Conservation (phyloP, 495 filamentous ascomycete genomes). For the Viridothelium virens region DNA sequence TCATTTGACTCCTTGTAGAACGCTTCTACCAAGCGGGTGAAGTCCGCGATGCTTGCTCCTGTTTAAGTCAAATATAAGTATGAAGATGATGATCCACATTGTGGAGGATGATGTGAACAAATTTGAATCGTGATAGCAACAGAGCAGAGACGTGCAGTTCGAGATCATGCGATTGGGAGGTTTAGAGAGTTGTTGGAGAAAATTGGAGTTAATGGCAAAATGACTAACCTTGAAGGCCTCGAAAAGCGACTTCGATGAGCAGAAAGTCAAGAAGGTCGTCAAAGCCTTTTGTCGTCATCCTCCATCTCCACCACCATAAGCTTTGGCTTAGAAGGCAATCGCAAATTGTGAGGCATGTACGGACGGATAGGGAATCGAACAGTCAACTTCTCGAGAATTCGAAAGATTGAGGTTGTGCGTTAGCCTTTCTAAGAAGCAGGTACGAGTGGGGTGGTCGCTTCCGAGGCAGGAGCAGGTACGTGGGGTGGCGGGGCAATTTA, state of each 20-base stretch:
- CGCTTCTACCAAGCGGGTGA: background rate
- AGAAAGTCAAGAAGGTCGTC: slow-evolving; percentile 8
- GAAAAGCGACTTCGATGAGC: slow-evolving; percentile 32
- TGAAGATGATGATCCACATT: too few relatives aligned
- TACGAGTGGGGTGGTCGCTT: background rate
- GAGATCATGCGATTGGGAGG: too few relatives aligned
- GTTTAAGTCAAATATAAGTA: background rate
- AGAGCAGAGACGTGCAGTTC: too few relatives aligned
- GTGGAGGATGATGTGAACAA: too few relatives aligned
- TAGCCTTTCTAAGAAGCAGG: background rate
- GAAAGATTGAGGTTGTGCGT: background rate
- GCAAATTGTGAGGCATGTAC: slow-evolving; percentile 10
- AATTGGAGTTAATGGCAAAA: background rate
- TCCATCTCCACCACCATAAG: background rate
- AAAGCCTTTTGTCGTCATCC: slow-evolving; percentile 5
- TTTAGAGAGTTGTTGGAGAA: background rate
- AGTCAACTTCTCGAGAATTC: background rate
- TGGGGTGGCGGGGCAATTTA: background rate
- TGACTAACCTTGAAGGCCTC: slow-evolving; percentile 58
- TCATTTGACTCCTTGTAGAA: background rate
- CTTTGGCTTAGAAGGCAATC: background rate
- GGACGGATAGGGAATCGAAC: background rate
- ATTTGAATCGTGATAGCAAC: too few relatives aligned
- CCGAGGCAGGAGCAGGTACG: too few relatives aligned
- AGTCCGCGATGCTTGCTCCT: background rate